Evolutionary conservation across 2,329 filamentous ascomycete genomes (phyloP).

Genomic region (Seiridium cupressi): DNA sequence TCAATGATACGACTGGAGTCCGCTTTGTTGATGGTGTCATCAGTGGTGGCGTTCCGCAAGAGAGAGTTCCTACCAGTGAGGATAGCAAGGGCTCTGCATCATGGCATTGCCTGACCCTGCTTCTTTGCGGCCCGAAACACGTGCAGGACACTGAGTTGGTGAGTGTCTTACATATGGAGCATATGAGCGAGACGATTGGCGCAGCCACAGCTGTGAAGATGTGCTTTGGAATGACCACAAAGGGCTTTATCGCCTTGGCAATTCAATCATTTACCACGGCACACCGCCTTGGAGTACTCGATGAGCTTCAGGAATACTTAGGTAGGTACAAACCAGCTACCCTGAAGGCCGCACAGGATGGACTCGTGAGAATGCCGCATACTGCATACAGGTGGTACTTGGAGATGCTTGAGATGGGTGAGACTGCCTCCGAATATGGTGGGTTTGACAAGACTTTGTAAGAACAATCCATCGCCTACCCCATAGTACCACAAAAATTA

Average conservation of each 20-base stretch:
- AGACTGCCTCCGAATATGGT: background rate
- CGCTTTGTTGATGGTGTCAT: background rate
- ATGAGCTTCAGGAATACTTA: background rate
- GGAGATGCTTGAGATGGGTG: constrained; percentile 1
- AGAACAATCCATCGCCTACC: background rate
- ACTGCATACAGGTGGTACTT: background rate
- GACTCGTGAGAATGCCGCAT: constrained; percentile 1
- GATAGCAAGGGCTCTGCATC: background rate
- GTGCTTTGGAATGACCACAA: constrained; percentile 3
- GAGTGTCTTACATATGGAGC: background rate
- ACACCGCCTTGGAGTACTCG: background rate
- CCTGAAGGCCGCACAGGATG: constrained; percentile 1
- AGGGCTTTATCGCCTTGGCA: constrained; percentile 1
- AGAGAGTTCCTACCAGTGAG: background rate
- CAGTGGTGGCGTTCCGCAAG: constrained; percentile 1
- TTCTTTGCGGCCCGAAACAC: background rate
- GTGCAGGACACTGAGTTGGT: background rate
- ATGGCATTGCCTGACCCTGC: background rate
- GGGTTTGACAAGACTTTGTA: constrained; percentile 1
- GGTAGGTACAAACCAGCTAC: constrained; percentile 2
- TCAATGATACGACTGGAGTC: background rate
- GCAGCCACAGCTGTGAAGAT: constrained; percentile 1
- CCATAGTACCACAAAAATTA: too few species aligned
- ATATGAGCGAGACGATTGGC: constrained; percentile 1
- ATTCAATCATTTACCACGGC: background rate